Conservation (phyloP, 768 basidiomycete species). For the Lentinus brumalis region DNA sequence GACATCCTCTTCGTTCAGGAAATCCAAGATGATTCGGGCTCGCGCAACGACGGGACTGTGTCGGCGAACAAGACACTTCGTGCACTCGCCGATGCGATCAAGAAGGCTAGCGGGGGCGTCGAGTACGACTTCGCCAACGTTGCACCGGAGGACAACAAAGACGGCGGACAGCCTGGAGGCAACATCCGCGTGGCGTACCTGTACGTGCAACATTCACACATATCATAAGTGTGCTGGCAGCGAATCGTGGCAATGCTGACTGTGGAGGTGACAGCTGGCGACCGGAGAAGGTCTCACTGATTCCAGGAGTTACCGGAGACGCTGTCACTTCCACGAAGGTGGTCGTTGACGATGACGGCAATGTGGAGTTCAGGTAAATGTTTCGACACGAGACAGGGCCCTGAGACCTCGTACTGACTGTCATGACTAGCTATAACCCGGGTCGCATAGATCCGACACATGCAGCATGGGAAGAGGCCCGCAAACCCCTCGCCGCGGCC, state of each 20-base stretch:
- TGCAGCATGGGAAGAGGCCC: slow-evolving; percentile 53
- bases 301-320: slow-evolving; percentile 49
- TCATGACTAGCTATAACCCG: slow-evolving; percentile 52
- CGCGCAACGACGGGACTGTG: slow-evolving; percentile 54
- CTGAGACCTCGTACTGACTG: neutral
- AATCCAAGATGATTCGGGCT: slow-evolving; percentile 60
- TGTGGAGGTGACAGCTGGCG: slow-evolving; percentile 36
- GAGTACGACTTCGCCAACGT: slow-evolving; percentile 53
- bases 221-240: neutral
- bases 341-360: slow-evolving; percentile 31
- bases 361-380: slow-evolving; percentile 45
- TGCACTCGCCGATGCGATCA: slow-evolving; percentile 52
- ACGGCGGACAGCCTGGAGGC: slow-evolving; percentile 63
- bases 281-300: slow-evolving; percentile 50
- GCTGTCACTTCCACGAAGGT: slow-evolving; percentile 48
- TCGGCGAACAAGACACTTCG: slow-evolving; percentile 54
- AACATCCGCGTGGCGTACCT: slow-evolving; percentile 64
- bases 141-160: slow-evolving; percentile 52
- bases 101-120: slow-evolving; percentile 36
- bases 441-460: slow-evolving; percentile 62
- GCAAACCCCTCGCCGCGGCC: slow-evolving; percentile 61
- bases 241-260: neutral
- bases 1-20: slow-evolving; percentile 68
- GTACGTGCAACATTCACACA: slow-evolving; percentile 32
- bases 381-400: too few relatives aligned